Evolutionary conservation across 2,329 filamentous ascomycete genomes (phyloP), one percentile per base, ranked within the genome.

Genomic region (Thermothelomyces thermophilus): DNA sequence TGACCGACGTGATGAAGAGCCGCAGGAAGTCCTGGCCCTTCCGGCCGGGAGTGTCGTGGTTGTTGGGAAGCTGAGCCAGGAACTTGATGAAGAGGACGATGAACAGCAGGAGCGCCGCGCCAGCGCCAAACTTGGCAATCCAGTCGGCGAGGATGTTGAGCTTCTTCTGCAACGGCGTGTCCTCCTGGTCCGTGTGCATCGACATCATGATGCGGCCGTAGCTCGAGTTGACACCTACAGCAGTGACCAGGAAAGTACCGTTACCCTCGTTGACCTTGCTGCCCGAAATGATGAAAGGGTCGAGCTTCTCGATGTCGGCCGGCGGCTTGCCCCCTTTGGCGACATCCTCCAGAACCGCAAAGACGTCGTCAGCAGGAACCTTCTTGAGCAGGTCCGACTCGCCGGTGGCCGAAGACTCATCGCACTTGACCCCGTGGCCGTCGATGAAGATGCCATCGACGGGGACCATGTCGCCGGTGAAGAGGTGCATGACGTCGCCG

Each of bases 1-100:
- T 85, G 40, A 85, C 79, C 22, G 81, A 76, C 22, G 82, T 80
- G 54, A 85, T 84, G 44, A 83, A 76, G 44, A 82, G 76, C 19
- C 74, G 69, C 52, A 83, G 65, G 62, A 83, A 83, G 31, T 73
- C 63, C 59, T 82, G 77, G 3, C 77, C 82, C 62, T 84, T 85
- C 31, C 76, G 64, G 2, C 76, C 70, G 1, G 80, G 70, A 0
- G 69, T 66, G 0, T 57, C 65, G 20, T 60, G 44, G 57, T 77
- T 81, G 19, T 68, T 60, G 3, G 76, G 75, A 6, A 90, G 72
- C 16, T 75, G 67, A 26, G 77, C 84, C 19, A 86, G 66, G 63
- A 90, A 91, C 59, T 87, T 85, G 72, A 90, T 89, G 60, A 90
- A 80, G 7, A 90, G 71, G 6, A 90, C 84, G 43, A 89, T 70